Base-by-base conservation (phyloP, 2,329 filamentous ascomycete species). In the Raffaelea arxii region DNA sequence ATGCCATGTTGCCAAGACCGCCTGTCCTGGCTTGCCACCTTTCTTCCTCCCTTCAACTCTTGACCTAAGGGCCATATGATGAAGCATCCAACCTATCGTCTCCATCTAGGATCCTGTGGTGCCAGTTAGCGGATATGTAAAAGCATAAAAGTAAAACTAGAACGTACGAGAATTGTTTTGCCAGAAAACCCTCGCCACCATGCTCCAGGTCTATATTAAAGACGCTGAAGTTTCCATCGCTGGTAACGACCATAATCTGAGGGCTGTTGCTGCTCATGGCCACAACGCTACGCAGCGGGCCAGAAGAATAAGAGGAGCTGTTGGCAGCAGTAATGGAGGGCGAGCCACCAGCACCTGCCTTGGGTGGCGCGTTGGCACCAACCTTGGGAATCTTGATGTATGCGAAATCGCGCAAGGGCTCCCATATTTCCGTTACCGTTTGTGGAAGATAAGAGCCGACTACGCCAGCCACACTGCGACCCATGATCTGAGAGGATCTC, bases 191-290 rank as follows among this genome's bases (percentile, higher is more conserved):
- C 66, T 98, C 92, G 22, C 92, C 92, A 18, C 92, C 92, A 51
- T 86, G 86, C 56, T 94, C 90, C 70, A 98, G 78, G 62, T 98
- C 90, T 46, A 98, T 89, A 54, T 87, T 91, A 65, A 91, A 98
- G 25, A 97, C 84, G 56, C 92, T 95, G 59, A 96, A 97, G 22
- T 84, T 84, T 10, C 92, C 92, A 61, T 98, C 92, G 56, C 85
- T 96, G 0, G 92, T 98, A 14, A 96, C 90, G 0, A 97, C 87
- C 90, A 98, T 97, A 42, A 98, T 86, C 58, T 97, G 90, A 1
- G 92, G 92, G 23, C 86, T 90, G 60, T 82, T 94, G 58, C 84
- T 92, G 61, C 87, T 95, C 83, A 98, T 94, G 9, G 92, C 91
- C 38, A 98, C 92, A n/a, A 98, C 91, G 54, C 88, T 95, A 54